These are phyloP conservation scores for Limonium bicolor DNA, from an alignment of 148 eudicot genomes.

Conservation along the genomic window DNA sequence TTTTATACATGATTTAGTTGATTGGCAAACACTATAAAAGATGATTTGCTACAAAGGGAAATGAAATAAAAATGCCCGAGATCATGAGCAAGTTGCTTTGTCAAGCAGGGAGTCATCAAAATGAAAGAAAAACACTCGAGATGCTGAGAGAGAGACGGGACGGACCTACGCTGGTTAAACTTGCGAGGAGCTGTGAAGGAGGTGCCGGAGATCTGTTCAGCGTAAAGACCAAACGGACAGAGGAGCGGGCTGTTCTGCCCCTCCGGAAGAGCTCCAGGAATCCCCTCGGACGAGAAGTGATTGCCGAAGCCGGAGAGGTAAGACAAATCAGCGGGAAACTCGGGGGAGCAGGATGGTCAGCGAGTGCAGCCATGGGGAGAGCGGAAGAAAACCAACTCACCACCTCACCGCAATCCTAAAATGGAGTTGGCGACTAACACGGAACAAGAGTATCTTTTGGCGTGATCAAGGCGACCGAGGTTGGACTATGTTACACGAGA, in stretches of 20 bases:
- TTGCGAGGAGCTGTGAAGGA: slow-evolving; percentile 92
- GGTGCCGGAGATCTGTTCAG: slow-evolving; percentile 94
- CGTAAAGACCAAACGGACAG: slow-evolving; percentile 85
- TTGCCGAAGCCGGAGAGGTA: slow-evolving; percentile 79
- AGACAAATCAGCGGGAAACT: slow-evolving; percentile 23
- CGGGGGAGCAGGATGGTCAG: no score
- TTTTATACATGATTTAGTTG: no score
- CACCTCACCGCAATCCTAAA: no score
- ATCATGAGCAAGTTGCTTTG: background rate
- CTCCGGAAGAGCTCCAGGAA: slow-evolving; percentile 68
- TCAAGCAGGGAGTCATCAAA: background rate
- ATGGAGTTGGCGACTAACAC: no score
- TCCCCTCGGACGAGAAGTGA: slow-evolving; percentile 75
- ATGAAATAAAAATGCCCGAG: background rate
- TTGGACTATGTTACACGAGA: no score
- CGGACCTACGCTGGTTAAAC: slow-evolving; percentile 66
- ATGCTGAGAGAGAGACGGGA: background rate
- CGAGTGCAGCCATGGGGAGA: no score
- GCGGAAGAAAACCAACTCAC: no score
- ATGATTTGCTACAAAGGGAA: no score
- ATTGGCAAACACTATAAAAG: no score
- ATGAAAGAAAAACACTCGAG: background rate
- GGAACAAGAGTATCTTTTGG: no score
- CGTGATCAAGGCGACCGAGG: no score
- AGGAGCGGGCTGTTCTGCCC: slow-evolving; percentile 77